phyloP scores from a whole-genome alignment of 2,329 filamentous ascomycete species.

The Botryotinia globosa region DNA sequence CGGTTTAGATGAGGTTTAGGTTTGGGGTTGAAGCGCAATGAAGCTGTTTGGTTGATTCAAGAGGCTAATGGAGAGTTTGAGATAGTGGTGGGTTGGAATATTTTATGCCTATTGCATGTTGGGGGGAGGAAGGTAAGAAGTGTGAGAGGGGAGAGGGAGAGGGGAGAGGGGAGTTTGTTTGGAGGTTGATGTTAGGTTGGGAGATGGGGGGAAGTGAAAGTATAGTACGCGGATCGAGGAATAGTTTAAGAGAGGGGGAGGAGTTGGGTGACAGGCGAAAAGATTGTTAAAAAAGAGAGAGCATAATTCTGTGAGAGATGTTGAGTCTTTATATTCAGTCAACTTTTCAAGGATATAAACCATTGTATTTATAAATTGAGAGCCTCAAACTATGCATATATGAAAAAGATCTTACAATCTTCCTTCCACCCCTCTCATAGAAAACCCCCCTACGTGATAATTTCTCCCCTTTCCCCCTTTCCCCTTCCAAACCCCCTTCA shows the following conservation, averaged over 20 bases:
- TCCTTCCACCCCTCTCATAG: background rate
- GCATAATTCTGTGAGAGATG: rapidly evolving
- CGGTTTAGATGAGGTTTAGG: background rate
- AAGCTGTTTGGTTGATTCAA: background rate
- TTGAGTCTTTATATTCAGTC: background rate
- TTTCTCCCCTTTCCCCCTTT: background rate
- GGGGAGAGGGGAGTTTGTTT: too few species aligned
- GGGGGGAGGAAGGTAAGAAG: background rate
- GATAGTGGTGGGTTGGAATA: background rate
- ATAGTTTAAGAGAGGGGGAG: background rate
- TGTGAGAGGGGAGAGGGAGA: too few species aligned
- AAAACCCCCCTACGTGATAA: background rate
- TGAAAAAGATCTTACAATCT: background rate
- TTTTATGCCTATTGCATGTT: background rate
- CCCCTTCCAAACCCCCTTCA: background rate
- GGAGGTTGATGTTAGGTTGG: background rate
- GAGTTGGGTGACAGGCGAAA: background rate
- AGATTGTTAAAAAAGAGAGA: too few species aligned
- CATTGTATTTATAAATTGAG: background rate
- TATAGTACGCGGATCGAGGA: background rate
- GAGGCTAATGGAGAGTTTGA: background rate
- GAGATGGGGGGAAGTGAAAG: background rate
- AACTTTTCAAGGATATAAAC: background rate
- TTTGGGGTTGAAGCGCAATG: rapidly evolving
- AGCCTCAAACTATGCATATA: too few species aligned